Conservation (phyloP, 345 rosid species). For the Psidium friedrichsthalianum region DNA sequence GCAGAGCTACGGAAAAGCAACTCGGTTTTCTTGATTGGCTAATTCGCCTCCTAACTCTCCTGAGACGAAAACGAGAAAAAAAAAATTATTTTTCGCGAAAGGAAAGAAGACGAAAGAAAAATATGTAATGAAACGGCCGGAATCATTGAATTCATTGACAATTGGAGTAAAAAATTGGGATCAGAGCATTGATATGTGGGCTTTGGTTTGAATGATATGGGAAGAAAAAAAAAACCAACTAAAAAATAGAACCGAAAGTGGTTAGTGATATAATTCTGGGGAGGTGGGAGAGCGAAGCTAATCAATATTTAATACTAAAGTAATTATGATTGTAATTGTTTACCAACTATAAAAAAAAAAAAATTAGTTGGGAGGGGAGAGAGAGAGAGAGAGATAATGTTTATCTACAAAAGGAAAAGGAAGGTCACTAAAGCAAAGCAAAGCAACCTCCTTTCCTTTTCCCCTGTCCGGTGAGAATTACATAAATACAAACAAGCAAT, state of each 20-base stretch:
- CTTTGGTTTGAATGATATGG: not conserved
- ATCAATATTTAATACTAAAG: not conserved
- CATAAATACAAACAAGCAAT: conserved; percentile 3
- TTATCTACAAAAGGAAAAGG: not conserved
- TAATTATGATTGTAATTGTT: not conserved
- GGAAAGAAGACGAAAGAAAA: not conserved
- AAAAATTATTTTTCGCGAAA: not conserved
- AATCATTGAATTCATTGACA: not conserved
- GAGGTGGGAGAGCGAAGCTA: not conserved
- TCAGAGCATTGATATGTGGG: not conserved
- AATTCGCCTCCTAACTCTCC: conserved; percentile 2
- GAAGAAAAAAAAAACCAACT: not conserved
- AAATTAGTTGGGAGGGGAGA: not conserved
- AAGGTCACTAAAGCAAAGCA: not conserved
- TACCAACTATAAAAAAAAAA: not conserved
- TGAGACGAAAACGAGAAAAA: not conserved
- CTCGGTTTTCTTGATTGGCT: not conserved
- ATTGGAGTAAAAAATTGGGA: not conserved
- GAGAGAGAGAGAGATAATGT: not conserved
- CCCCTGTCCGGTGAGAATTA: not conserved
- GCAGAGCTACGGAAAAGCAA: not conserved
- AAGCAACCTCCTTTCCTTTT: not conserved
- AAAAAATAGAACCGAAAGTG: not conserved
- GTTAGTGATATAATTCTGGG: not conserved
- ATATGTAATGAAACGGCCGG: not conserved